A percentile compares a stretch with the other conserved stretches of the same genome.
Conservation (phyloP, 257 asterid genomes). For the Nicotiana paniculata region DNA sequence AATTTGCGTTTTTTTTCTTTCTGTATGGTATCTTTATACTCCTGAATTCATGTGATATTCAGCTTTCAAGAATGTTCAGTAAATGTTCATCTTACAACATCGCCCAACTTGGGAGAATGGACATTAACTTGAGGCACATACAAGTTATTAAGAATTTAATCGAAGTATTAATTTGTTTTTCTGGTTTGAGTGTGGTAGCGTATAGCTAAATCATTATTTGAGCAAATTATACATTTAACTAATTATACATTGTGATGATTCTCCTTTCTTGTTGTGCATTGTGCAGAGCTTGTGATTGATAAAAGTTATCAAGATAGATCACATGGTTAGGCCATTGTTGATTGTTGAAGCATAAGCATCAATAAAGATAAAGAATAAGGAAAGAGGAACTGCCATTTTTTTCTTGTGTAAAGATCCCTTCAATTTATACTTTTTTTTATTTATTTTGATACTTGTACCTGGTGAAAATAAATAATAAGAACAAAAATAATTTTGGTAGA, state of each 20-base stretch:
- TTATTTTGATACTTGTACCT: too few relatives aligned
- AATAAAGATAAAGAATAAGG: conserved; percentile 22
- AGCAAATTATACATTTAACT: background rate
- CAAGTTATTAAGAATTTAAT: too few relatives aligned
- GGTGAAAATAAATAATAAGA: too few relatives aligned
- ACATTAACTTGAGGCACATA: background rate
- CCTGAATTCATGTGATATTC: background rate
- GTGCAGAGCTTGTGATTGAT: too few relatives aligned
- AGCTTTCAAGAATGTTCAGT: background rate
- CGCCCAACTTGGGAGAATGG: background rate
- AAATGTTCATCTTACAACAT: too few relatives aligned
- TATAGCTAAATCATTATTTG: background rate
- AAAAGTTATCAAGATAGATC: too few relatives aligned
- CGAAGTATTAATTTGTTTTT: background rate
- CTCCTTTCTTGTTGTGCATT: background rate
- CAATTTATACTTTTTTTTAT: too few relatives aligned
- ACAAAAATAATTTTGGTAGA: too few relatives aligned
- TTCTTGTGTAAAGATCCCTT: too few relatives aligned
- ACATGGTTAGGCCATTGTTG: background rate
- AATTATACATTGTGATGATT: background rate
- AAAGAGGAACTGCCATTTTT: conserved; percentile 22
- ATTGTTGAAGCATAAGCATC: conserved; percentile 22
- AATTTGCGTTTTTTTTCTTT: background rate
- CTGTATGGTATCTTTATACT: background rate
- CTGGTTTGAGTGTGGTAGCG: background rate